Evolutionary conservation across 768 basidiomycete species (phyloP).

Genomic region (Roridomyces roridus): DNA sequence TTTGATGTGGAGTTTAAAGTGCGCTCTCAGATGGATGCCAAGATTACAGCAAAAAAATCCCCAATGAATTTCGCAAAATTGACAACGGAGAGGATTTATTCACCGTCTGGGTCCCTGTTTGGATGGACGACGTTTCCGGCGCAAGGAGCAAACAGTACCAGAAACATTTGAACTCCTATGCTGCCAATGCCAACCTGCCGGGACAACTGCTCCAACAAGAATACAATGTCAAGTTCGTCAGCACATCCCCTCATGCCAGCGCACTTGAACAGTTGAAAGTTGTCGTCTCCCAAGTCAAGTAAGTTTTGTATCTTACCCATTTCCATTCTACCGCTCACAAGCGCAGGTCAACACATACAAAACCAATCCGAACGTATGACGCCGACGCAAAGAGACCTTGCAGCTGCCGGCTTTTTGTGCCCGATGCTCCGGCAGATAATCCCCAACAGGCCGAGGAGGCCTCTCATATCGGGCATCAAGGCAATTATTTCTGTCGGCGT

Average conservation of each 20-base stretch:
- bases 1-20: not conserved
- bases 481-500: slow-evolving; percentile 16
- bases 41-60: slow-evolving; percentile 1
- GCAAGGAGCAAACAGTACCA: slow-evolving; percentile 37
- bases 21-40: slow-evolving; percentile 1
- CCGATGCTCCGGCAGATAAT: slow-evolving; percentile 24
- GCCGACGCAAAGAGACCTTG: slow-evolving; percentile 3
- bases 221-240: slow-evolving; percentile 30
- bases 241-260: slow-evolving; percentile 34
- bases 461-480: slow-evolving; percentile 18
- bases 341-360: slow-evolving; percentile 5
- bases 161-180: slow-evolving; percentile 33
- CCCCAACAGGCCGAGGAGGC: slow-evolving; percentile 27
- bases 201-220: slow-evolving; percentile 31
- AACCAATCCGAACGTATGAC: slow-evolving; percentile 11
- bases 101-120: slow-evolving; percentile 9
- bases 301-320: too few relatives aligned
- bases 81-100: slow-evolving; percentile 5
- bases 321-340: too few relatives aligned
- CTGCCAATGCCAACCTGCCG: slow-evolving; percentile 28
- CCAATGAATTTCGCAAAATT: slow-evolving; percentile 12
- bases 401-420: slow-evolving; percentile 1
- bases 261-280: slow-evolving; percentile 31
- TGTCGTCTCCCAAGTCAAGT: too few relatives aligned
- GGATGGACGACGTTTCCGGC: slow-evolving; percentile 36